Percentiles rank a stretch among this genome's conserved stretches.
Conservation (phyloP, 192 early-diverging fungal species). For the Linnemannia schmuckeri region DNA sequence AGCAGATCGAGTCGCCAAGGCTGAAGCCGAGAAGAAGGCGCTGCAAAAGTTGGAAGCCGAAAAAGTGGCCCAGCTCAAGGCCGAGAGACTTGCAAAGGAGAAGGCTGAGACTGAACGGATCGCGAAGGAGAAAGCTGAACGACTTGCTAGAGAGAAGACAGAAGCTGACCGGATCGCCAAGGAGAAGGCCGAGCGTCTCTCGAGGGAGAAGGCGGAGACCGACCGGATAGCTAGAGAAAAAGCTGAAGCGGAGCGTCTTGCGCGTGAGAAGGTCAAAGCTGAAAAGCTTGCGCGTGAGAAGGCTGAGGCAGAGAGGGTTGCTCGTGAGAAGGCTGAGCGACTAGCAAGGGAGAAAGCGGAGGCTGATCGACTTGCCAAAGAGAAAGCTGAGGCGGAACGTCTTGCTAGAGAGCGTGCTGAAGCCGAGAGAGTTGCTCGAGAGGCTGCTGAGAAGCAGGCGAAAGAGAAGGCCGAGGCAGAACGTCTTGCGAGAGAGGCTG, state of each 20-base stretch:
- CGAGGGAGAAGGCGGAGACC: not conserved
- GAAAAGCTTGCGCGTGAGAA: not conserved
- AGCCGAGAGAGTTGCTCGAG: not conserved
- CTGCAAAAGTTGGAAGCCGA: not conserved
- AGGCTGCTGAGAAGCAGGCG: no score
- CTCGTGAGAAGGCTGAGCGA: constrained; percentile 7
- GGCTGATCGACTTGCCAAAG: not conserved
- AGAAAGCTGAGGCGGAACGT: constrained; percentile 4
- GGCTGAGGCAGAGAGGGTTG: constrained; percentile 13
- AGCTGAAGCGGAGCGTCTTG: constrained; percentile 6
- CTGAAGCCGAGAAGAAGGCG: not conserved
- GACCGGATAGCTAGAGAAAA: not conserved
- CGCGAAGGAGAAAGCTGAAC: not conserved
- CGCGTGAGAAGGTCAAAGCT: not conserved
- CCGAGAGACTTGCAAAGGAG: not conserved
- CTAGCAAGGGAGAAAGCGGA: not conserved
- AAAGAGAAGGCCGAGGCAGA: not conserved
- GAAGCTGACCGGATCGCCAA: not conserved
- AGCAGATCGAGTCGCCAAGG: constrained; percentile 3
- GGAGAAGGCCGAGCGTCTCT: not conserved
- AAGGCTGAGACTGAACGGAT: not conserved
- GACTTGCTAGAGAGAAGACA: not conserved
- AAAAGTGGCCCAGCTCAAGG: not conserved
- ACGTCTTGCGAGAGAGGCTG: not conserved
- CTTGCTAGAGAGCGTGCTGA: not conserved